Conservation (phyloP, 768 basidiomycete species). For the Collybia mongolica region DNA sequence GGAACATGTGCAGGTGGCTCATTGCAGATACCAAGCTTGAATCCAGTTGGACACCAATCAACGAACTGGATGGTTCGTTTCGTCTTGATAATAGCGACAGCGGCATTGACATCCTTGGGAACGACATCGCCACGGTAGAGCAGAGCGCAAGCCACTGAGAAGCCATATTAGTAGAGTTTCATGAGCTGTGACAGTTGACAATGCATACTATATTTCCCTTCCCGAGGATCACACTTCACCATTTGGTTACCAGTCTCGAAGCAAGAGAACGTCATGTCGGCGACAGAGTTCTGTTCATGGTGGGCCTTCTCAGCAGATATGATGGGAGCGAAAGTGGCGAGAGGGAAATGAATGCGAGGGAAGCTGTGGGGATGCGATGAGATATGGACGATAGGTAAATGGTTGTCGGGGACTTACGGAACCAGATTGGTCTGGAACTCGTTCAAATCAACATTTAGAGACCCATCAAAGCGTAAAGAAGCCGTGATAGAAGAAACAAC, state of each 20-base stretch:
- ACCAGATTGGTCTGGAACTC: conserved; percentile 99
- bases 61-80: conserved; percentile 98
- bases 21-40: conserved; percentile 98
- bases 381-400: conserved; percentile 54
- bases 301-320: conserved; percentile 92
- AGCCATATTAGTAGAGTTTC: neutral
- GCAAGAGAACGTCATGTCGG: conserved; percentile 98
- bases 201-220: conserved; percentile 94
- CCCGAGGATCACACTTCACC: conserved; percentile 92
- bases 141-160: conserved; percentile 83
- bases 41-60: conserved; percentile 98
- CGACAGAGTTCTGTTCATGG: conserved; percentile 96
- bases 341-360: conserved; percentile 98
- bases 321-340: conserved; percentile 94
- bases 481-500: conserved; percentile 98
- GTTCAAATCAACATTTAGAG: conserved; percentile 94
- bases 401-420: conserved; percentile 82
- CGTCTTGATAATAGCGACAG: conserved; percentile 93
- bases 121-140: conserved; percentile 97
- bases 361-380: conserved; percentile 49
- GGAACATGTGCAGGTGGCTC: conserved; percentile 92
- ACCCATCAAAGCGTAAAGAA: conserved; percentile 95
- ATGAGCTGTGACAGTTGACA: conserved; percentile 8
- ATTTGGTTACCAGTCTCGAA: conserved; percentile 97
- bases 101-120: conserved; percentile 92